These are phyloP conservation scores for Boletus coccyginus DNA, from an alignment of 768 basidiomycete species.

Conservation along the genomic window DNA sequence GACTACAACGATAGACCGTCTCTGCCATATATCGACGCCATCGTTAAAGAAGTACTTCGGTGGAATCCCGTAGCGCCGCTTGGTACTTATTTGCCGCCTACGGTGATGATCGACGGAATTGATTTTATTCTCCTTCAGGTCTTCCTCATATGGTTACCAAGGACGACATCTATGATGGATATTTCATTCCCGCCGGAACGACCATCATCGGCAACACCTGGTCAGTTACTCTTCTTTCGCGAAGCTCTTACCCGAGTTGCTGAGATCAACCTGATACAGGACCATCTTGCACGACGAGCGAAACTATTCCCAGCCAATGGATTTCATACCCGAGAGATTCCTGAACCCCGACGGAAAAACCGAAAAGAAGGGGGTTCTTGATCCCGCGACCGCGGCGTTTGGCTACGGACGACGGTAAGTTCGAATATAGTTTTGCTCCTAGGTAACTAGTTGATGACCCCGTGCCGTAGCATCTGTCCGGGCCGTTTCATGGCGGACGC, in stretches of 20 bases:
- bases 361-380: constrained; percentile 28
- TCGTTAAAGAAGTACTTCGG: constrained; percentile 31
- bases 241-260: not conserved
- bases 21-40: constrained; percentile 27
- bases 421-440: not conserved
- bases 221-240: constrained; percentile 25
- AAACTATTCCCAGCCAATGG: constrained; percentile 33
- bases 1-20: constrained; percentile 31
- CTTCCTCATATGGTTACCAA: constrained; percentile 34
- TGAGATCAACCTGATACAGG: constrained; percentile 22
- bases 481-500: constrained; percentile 45
- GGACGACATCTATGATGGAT: constrained; percentile 31
- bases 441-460: not conserved
- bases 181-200: constrained; percentile 37
- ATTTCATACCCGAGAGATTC: constrained; percentile 40
- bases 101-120: constrained; percentile 10
- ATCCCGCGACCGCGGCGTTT: constrained; percentile 32
- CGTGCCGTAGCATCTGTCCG: constrained; percentile 35
- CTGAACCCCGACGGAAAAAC: constrained; percentile 35
- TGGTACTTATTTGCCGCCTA: constrained; percentile 22
- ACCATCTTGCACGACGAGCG: constrained; percentile 38
- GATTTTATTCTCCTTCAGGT: constrained; percentile 15
- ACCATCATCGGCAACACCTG: constrained; percentile 61
- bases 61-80: constrained; percentile 35
- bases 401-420: constrained; percentile 36